Evolutionary conservation across 805 yeast species (phyloP).

Genomic region (Starmerella apicola): DNA sequence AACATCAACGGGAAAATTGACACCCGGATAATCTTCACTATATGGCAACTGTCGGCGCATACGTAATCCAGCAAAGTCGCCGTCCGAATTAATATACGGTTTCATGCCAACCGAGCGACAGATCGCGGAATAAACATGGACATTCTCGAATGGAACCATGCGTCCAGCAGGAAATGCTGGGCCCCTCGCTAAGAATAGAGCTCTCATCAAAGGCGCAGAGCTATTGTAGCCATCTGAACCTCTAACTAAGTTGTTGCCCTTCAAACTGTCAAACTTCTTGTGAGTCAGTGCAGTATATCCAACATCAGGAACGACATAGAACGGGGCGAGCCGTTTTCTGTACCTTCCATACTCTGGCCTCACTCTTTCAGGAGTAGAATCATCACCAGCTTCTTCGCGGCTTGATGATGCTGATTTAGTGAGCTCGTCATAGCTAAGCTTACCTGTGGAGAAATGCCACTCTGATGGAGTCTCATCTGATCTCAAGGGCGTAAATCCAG

Average conservation of each 20-base stretch:
- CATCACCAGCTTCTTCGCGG: neutral
- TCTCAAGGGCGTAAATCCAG: slow-evolving; percentile 31
- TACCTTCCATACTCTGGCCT: slow-evolving; percentile 27
- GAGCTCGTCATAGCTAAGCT: neutral
- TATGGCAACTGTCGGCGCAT: slow-evolving; percentile 21
- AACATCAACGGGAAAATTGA: slow-evolving; percentile 20
- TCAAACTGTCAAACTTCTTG: slow-evolving; percentile 39
- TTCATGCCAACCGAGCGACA: slow-evolving; percentile 46
- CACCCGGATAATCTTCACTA: slow-evolving; percentile 26
- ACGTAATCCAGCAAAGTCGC: slow-evolving; percentile 26
- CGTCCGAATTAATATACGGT: slow-evolving; percentile 49
- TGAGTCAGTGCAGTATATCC: slow-evolving; percentile 66
- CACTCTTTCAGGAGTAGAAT: neutral
- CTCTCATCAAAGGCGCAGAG: slow-evolving; percentile 67
- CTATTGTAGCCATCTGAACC: slow-evolving; percentile 85
- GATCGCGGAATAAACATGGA: slow-evolving; percentile 59
- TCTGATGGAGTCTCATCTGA: slow-evolving; percentile 43
- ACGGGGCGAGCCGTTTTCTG: slow-evolving; percentile 60
- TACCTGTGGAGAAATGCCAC: slow-evolving; percentile 34
- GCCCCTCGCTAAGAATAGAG: slow-evolving; percentile 67
- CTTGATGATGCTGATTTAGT: slow-evolving; percentile 1
- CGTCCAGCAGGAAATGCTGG: slow-evolving; percentile 48
- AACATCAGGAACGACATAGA: slow-evolving; percentile 73
- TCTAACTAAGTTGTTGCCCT: slow-evolving; percentile 41
- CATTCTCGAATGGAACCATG: slow-evolving; percentile 55